Base-by-base conservation (phyloP, 257 asterid genomes). In the Gardenia jasminoides region DNA sequence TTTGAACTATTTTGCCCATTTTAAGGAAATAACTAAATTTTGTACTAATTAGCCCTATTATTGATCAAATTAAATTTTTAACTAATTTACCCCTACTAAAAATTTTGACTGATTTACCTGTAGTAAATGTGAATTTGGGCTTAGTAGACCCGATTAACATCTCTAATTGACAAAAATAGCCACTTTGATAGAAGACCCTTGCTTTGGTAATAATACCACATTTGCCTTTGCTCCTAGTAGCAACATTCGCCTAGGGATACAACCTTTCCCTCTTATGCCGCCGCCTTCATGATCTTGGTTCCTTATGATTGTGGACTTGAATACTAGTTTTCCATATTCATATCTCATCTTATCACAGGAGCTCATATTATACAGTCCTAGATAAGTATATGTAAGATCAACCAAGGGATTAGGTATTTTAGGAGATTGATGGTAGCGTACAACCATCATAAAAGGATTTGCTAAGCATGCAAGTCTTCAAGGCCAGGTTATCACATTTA, bases 321-420 rank as follows among this genome's bases (percentile, higher is more conserved):
- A 84, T 30, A 80, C 79, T 28, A 70, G 9, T 8, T n/a, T 83
- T 20, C 83, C 79, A 16, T 65, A 26, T 3, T n/a, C n/a, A n/a
- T n/a, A n/a, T n/a, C n/a, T n/a, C n/a, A n/a, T n/a, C n/a, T n/a
- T n/a, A n/a, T n/a, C n/a, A n/a, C n/a, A n/a, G n/a, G n/a, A n/a
- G n/a, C n/a, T n/a, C n/a, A n/a, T n/a, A n/a, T n/a, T n/a, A 43
- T 83, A 88, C 43, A 88, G 72, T 54, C 91, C 91, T n/a, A 80
- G 77, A n/a, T 83, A 85, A 19, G 61, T 22, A 64, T 33, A 62
- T 33, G 13, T 33, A 10, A 48, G 0, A 41, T 43, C 73, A 64
- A 62, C 70, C 43, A 65, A 65, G 39, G 70, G 28, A 28, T 11
- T 30, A 2, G 70, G 43, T 65, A 9, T 16, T 33, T 61, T 61